Conservation (phyloP, 331 rosid species). For the Stylosanthes scabra region DNA sequence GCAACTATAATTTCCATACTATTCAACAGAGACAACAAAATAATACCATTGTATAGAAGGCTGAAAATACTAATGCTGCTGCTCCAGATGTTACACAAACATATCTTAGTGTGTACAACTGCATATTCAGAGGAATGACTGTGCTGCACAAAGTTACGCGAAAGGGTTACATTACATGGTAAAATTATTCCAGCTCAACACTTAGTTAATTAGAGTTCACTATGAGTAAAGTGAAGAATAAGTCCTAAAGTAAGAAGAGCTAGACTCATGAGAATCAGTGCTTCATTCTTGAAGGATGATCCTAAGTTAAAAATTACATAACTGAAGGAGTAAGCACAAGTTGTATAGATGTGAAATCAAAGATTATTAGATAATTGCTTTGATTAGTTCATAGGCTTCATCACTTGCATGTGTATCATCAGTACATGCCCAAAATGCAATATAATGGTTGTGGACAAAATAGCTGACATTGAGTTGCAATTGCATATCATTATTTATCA, state of each 20-base stretch:
- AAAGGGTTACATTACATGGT: not conserved
- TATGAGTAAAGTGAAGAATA: slow-evolving; percentile 85
- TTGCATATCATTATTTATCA: slow-evolving; percentile 25
- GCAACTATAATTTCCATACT: not conserved
- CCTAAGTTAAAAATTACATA: slow-evolving; percentile 48
- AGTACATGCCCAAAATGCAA: slow-evolving; percentile 90
- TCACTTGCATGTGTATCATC: slow-evolving; percentile 80
- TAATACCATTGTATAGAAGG: slow-evolving; percentile 69
- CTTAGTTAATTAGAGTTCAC: slow-evolving; percentile 51
- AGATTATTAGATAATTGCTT: not conserved
- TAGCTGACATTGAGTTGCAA: slow-evolving; percentile 87
- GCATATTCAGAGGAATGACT: slow-evolving; percentile 91
- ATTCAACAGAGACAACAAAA: not conserved
- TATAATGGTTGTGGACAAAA: slow-evolving; percentile 80
- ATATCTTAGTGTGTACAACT: slow-evolving; percentile 81
- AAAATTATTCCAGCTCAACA: not conserved
- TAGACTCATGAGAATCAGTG: slow-evolving; percentile 67
- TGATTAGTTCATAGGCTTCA: slow-evolving; percentile 41
- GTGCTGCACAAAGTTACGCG: slow-evolving; percentile 35
- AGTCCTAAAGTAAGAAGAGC: slow-evolving; percentile 70
- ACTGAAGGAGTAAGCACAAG: slow-evolving; percentile 12
- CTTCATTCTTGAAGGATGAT: slow-evolving; percentile 70
- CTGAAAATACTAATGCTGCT: slow-evolving; percentile 78
- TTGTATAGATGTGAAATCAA: slow-evolving; percentile 13
- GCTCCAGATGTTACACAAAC: slow-evolving; percentile 94